Conservation (phyloP, 768 basidiomycete species). For the Naganishia onofrii region DNA sequence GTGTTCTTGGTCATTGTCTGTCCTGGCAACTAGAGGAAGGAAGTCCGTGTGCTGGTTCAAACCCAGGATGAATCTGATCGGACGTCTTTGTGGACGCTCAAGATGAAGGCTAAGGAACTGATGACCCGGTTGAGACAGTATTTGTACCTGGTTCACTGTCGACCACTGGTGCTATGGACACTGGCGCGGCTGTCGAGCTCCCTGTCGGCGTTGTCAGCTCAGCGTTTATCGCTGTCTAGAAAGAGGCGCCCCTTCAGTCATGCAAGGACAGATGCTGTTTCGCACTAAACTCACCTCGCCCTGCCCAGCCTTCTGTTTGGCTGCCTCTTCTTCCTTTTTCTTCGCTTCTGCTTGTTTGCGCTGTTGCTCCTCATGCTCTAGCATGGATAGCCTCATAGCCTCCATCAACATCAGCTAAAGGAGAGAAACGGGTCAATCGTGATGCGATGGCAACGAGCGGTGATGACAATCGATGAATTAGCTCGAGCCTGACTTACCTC, state of each 20-base stretch:
- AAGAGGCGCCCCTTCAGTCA: neutral
- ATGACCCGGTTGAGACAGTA: neutral
- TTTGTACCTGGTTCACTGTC: neutral
- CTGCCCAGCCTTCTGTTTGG: neutral
- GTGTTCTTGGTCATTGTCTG: neutral
- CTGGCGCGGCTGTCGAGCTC: neutral
- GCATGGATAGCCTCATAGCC: conserved; percentile 89
- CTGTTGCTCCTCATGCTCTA: conserved; percentile 94
- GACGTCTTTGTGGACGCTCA: neutral
- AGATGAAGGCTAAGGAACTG: neutral
- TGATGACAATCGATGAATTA: no score
- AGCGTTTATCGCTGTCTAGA: neutral
- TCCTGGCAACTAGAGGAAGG: neutral
- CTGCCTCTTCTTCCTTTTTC: conserved; percentile 15
- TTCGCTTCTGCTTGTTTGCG: conserved; percentile 54
- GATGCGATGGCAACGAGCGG: neutral
- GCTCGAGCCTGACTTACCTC: neutral
- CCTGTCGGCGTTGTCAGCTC: neutral
- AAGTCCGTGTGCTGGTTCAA: neutral
- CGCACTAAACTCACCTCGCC: neutral
- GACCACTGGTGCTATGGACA: neutral
- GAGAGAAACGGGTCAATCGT: neutral
- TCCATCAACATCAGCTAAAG: conserved; percentile 94
- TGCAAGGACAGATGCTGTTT: neutral
- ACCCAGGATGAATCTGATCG: neutral